Percentiles rank a stretch among this genome's conserved stretches.
Conservation (phyloP, 2,329 filamentous ascomycete genomes). For the Cordyceps militaris region DNA sequence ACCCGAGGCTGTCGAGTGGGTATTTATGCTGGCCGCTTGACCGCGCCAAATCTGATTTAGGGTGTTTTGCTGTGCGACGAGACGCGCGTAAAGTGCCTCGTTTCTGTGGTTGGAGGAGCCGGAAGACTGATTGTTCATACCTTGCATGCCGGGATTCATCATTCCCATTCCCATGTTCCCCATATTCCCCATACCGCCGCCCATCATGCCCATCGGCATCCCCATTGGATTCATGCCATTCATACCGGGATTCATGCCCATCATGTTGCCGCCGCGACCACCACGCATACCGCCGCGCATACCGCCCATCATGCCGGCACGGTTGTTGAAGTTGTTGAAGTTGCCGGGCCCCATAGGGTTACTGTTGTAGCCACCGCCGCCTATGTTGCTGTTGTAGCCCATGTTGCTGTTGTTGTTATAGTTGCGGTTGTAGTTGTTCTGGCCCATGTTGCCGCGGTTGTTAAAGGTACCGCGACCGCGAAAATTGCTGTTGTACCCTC, state of each 20-base stretch:
- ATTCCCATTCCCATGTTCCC: constrained; percentile 30
- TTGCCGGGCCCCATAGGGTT: constrained; percentile 47
- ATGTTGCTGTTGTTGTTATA: constrained; percentile 34
- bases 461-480: constrained; percentile 45
- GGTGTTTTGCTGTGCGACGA: not conserved
- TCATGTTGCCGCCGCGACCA: constrained; percentile 41
- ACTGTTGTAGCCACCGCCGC: constrained; percentile 39
- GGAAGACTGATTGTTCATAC: constrained; percentile 20
- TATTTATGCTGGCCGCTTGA: not conserved
- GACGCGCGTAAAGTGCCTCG: constrained; percentile 25
- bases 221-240: constrained; percentile 25
- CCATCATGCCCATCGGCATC: constrained; percentile 45
- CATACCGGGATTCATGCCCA: constrained; percentile 39
- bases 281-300: constrained; percentile 46
- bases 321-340: constrained; percentile 43
- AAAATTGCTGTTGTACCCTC: constrained; percentile 41
- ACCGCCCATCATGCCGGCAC: constrained; percentile 39
- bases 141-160: constrained; percentile 25
- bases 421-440: constrained; percentile 36
- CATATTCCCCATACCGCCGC: constrained; percentile 32
- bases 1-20: not conserved
- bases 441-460: constrained; percentile 44
- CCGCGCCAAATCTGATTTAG: not conserved
- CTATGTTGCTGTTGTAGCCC: constrained; percentile 35
- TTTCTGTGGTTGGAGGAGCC: constrained; percentile 35